phyloP scores from a whole-genome alignment of 1,284 basidiomycete genomes.

The Phlebopus sp. region DNA sequence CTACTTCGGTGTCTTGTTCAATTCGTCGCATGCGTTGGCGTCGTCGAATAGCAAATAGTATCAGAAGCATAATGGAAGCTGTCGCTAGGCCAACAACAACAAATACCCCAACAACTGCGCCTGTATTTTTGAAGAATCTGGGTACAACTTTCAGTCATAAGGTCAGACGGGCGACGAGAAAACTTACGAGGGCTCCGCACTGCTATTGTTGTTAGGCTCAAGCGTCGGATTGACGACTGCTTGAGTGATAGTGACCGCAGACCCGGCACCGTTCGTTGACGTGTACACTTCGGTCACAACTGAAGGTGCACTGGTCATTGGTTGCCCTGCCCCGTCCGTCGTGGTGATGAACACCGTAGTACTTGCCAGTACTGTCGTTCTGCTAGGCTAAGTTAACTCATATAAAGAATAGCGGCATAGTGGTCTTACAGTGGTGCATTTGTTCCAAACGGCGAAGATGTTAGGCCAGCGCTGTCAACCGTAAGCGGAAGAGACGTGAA shows the following conservation, averaged over 20 bases:
- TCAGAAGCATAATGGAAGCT: constrained; percentile 66
- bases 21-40: constrained; percentile 55
- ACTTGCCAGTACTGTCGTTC: constrained; percentile 49
- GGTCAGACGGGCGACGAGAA: constrained; percentile 1
- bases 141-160: constrained; percentile 12
- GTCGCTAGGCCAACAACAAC: constrained; percentile 71
- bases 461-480: constrained; percentile 13
- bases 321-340: constrained; percentile 54
- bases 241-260: constrained; percentile 54
- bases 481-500: constrained; percentile 18
- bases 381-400: constrained; percentile 29
- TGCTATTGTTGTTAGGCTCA: constrained; percentile 41
- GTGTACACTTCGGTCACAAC: constrained; percentile 55
- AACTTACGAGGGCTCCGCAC: constrained; percentile 47
- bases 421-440: constrained; percentile 21
- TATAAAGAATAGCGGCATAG: constrained; percentile 14
- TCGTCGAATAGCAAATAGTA: constrained; percentile 66
- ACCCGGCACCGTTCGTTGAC: constrained; percentile 52
- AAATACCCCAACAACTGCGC: constrained; percentile 76
- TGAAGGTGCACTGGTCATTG: constrained; percentile 49
- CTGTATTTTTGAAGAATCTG: constrained; percentile 73
- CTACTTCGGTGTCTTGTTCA: constrained; percentile 65
- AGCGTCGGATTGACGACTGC: constrained; percentile 65
- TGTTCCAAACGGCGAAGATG: constrained; percentile 16
- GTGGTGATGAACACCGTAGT: constrained; percentile 52